phyloP scores from a whole-genome alignment of 352 stramenopile genomes.

The Globisporangium sylvaticum region DNA sequence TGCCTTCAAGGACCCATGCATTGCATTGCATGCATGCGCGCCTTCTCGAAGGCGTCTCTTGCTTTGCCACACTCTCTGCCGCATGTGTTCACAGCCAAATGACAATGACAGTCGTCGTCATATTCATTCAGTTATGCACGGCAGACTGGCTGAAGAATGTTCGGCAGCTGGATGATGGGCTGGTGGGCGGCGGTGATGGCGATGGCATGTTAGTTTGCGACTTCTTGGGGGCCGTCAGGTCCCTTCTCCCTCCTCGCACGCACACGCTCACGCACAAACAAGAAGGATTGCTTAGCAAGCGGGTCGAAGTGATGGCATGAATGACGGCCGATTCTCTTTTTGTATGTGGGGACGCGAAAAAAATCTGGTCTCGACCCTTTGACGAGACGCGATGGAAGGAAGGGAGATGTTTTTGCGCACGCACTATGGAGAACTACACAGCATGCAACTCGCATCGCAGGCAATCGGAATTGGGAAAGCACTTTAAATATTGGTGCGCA shows the following conservation, averaged over 20 bases:
- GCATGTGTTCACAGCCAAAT: background rate
- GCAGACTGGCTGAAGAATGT: background rate
- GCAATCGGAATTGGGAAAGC: background rate
- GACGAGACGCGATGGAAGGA: background rate
- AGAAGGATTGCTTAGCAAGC: background rate
- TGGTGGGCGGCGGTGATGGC: no score
- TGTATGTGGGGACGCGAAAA: background rate
- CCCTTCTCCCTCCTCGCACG: background rate
- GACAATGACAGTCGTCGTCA: no score
- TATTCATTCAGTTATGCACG: background rate
- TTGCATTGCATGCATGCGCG: background rate
- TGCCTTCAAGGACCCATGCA: conserved; percentile 1
- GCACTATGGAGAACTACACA: background rate
- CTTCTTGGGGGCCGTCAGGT: background rate
- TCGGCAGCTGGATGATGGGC: conserved; percentile 3
- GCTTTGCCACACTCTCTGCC: conserved; percentile 6
- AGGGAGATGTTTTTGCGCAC: background rate
- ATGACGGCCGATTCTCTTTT: background rate
- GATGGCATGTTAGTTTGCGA: background rate
- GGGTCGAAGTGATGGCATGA: background rate
- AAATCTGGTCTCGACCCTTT: background rate
- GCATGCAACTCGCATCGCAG: background rate
- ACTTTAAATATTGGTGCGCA: background rate
- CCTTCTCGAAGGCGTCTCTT: conserved; percentile 3
- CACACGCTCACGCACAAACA: background rate